These are phyloP conservation scores for Erysimum cheiri DNA, from an alignment of 441 rosid genomes.

Conservation along the genomic window DNA sequence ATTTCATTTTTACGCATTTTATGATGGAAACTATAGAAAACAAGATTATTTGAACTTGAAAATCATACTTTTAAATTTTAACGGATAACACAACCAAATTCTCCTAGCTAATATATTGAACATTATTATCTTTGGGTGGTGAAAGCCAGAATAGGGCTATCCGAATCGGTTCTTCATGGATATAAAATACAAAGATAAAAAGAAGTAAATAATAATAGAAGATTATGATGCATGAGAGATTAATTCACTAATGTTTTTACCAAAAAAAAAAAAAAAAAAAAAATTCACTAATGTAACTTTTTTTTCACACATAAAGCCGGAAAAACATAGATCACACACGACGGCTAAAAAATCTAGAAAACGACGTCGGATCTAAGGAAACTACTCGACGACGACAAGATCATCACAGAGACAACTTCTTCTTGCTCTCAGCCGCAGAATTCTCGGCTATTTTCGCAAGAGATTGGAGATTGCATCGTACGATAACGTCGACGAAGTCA, in stretches of 20 bases:
- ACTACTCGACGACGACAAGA: slow-evolving; percentile 24
- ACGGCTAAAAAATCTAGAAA: slow-evolving; percentile 38
- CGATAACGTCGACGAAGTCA: slow-evolving; percentile 70
- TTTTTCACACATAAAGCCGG: slow-evolving; percentile 41
- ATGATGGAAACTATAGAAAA: background rate
- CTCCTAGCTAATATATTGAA: slow-evolving; percentile 20
- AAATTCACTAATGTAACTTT: slow-evolving; percentile 28
- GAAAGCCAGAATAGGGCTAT: slow-evolving; percentile 36
- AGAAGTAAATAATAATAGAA: slow-evolving; percentile 9
- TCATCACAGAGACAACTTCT: slow-evolving; percentile 44
- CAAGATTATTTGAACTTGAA: background rate
- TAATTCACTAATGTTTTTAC: too few relatives aligned
- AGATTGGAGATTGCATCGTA: slow-evolving; percentile 72
- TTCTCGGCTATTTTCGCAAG: slow-evolving; percentile 64
- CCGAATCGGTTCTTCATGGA: slow-evolving; percentile 26
- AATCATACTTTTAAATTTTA: background rate
- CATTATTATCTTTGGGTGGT: background rate
- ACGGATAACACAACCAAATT: background rate
- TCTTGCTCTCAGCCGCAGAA: slow-evolving; percentile 44
- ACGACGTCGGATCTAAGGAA: slow-evolving; percentile 41
- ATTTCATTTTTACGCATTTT: background rate
- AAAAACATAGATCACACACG: slow-evolving; percentile 44
- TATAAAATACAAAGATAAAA: slow-evolving; percentile 16
- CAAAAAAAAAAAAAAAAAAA: too few relatives aligned
- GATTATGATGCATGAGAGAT: slow-evolving; percentile 37